Base-by-base conservation (phyloP, 2,329 filamentous ascomycete genomes). In the Ophiostoma triangulosporum region DNA sequence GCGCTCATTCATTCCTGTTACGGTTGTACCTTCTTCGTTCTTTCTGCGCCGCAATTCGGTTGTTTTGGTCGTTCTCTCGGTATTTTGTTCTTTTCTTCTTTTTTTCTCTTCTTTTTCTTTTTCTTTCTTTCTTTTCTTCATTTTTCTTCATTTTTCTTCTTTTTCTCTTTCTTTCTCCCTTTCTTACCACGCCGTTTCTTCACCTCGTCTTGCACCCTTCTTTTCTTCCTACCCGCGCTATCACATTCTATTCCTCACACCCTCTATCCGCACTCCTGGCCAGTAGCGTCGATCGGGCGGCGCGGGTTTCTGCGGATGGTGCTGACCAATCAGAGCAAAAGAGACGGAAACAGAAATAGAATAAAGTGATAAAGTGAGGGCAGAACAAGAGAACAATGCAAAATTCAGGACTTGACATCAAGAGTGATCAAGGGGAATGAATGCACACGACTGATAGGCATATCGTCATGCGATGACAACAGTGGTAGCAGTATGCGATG, bases 261-360 rank as follows among this genome's bases (percentile, higher is more conserved):
- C 38, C 32, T 49, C 6, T 31, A 8, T 49, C 38, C 48, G 36
- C 38, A 27, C 15, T 38, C 29, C 52, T 48, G 26, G 43, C 52
- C 50, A 51, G 54, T 53, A 22, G 38, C 53, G 53, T 46, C 52
- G 46, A 52, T 57, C 57, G 57, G 53, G 45, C 36, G 46, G 50
- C 27, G 54, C 51, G 51, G 48, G 38, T 49, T 51, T 46, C 26
- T 49, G 53, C 40, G 56, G 51, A 38, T 57, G 55, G 53, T 51
- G 53, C 36, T 26, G 43, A 43, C 49, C 49, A 54, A 49, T 49
- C 27, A 54, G 35, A 15, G 14, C 24, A 26, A 15, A 24, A 38
- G 29, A 17, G 43, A 29, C 29, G 43, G 36, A 40, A 24, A 40
- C 36, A 40, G 20, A 38, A n/a, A n/a, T n/a, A n/a, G n/a, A n/a